phyloP scores from a whole-genome alignment of 1,284 basidiomycete species.

The Trametes polyzona region DNA sequence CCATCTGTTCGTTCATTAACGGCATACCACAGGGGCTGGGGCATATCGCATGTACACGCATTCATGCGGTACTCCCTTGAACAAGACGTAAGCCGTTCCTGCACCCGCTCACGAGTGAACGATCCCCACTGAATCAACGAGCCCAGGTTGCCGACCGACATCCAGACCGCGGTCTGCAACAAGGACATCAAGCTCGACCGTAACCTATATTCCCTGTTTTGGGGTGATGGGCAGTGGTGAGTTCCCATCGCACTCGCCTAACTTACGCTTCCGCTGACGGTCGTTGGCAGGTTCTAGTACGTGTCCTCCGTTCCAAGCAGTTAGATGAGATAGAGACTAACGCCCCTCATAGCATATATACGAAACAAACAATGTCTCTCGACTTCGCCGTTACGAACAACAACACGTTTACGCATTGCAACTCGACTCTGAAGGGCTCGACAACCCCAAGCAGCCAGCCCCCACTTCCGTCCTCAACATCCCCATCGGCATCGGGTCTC shows the following conservation, averaged over 20 bases:
- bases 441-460: not conserved
- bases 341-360: conserved; percentile 4
- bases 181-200: conserved; percentile 22
- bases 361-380: conserved; percentile 15
- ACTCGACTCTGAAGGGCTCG: conserved; percentile 13
- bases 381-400: conserved; percentile 25
- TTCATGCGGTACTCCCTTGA: not conserved
- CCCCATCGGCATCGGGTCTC: not conserved
- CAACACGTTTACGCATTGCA: conserved; percentile 28
- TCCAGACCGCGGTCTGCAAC: conserved; percentile 28
- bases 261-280: not conserved
- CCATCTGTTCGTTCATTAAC: not conserved
- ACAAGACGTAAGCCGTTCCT: conserved; percentile 17
- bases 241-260: not conserved
- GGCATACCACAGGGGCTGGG: conserved; percentile 3
- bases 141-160: conserved; percentile 19
- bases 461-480: not conserved
- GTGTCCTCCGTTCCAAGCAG: no score
- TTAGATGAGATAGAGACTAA: no score
- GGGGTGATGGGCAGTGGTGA: conserved; percentile 21
- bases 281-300: conserved; percentile 25
- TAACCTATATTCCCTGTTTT: conserved; percentile 22
- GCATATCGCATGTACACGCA: conserved; percentile 9
- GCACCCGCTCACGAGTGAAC: not conserved
- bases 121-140: not conserved